These are phyloP conservation scores for Paratinospora sagittata DNA, from an alignment of 164 flowering plant species.

Conservation along the genomic window DNA sequence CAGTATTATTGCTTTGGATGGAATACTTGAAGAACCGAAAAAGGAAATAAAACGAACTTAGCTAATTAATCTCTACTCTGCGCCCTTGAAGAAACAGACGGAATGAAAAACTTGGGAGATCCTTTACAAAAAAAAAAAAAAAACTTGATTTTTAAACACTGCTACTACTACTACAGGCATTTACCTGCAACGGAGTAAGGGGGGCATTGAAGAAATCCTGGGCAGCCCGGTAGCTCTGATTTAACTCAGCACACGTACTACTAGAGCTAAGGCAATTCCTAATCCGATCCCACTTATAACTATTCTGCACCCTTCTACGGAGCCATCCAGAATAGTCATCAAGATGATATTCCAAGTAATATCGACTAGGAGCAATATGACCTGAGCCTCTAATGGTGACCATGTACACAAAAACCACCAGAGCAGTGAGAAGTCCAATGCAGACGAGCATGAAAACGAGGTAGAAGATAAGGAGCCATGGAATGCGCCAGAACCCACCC, in stretches of 20 bases:
- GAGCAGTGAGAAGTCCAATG: constrained; percentile 43
- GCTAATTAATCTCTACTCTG: too few species aligned
- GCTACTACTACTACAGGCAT: too few species aligned
- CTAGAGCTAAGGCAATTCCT: constrained; percentile 58
- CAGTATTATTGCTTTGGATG: too few species aligned
- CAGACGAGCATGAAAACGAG: constrained; percentile 69
- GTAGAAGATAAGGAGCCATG: constrained; percentile 60
- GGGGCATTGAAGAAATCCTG: constrained; percentile 82
- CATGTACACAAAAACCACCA: constrained; percentile 66
- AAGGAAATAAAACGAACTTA: too few species aligned
- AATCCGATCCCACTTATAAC: constrained; percentile 81
- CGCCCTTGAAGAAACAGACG: too few species aligned
- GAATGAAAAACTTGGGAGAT: too few species aligned
- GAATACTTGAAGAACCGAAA: too few species aligned
- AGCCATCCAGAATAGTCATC: constrained; percentile 79
- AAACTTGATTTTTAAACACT: too few species aligned
- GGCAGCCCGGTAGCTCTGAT: constrained; percentile 63
- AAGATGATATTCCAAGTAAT: constrained; percentile 69
- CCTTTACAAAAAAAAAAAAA: neutral
- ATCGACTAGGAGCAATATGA: constrained; percentile 63
- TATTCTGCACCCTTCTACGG: constrained; percentile 44
- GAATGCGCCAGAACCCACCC: constrained; percentile 75
- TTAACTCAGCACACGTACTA: constrained; percentile 54
- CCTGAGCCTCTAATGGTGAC: constrained; percentile 70
- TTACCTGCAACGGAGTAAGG: constrained; percentile 74